Conservation (phyloP, 2,329 filamentous ascomycete genomes). For the Clonostachys rosea region DNA sequence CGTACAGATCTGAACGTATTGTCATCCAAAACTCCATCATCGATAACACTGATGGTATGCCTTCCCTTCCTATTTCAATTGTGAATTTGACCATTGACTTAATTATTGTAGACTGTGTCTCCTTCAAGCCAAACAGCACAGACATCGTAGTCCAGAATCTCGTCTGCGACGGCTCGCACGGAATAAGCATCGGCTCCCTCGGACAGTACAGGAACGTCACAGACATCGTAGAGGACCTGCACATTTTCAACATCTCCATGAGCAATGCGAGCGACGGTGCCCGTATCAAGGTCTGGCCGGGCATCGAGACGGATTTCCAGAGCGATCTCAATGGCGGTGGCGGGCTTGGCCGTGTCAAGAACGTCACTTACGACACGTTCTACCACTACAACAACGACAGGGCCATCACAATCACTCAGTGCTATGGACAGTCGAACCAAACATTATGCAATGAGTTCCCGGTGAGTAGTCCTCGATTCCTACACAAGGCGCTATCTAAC, state of each 20-base stretch:
- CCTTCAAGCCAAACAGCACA: constrained; percentile 71
- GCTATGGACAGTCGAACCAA: constrained; percentile 11
- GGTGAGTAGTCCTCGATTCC: background rate
- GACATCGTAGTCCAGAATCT: constrained; percentile 65
- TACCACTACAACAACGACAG: constrained; percentile 47
- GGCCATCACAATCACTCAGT: constrained; percentile 20
- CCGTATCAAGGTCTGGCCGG: constrained; percentile 69
- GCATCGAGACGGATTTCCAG: constrained; percentile 40
- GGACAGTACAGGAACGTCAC: constrained; percentile 61
- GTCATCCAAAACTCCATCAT: constrained; percentile 63
- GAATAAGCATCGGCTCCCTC: constrained; percentile 66
- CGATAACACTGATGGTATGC: constrained; percentile 52
- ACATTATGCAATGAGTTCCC: constrained; percentile 6
- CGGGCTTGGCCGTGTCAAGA: constrained; percentile 45
- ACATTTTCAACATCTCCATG: constrained; percentile 57
- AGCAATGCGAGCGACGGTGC: constrained; percentile 59
- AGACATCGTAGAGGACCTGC: constrained; percentile 65
- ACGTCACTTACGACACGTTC: constrained; percentile 60
- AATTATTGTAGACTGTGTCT: constrained; percentile 51
- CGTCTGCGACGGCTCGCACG: constrained; percentile 65
- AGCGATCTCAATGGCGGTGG: constrained; percentile 57
- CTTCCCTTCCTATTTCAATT: background rate
- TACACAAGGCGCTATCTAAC: no score
- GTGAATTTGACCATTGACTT: no score
- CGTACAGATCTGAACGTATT: constrained; percentile 55